Percentiles rank a stretch among this genome's conserved stretches.
Conservation (phyloP, 2,329 filamentous ascomycete species). For the Acephala macrosclerotiorum region DNA sequence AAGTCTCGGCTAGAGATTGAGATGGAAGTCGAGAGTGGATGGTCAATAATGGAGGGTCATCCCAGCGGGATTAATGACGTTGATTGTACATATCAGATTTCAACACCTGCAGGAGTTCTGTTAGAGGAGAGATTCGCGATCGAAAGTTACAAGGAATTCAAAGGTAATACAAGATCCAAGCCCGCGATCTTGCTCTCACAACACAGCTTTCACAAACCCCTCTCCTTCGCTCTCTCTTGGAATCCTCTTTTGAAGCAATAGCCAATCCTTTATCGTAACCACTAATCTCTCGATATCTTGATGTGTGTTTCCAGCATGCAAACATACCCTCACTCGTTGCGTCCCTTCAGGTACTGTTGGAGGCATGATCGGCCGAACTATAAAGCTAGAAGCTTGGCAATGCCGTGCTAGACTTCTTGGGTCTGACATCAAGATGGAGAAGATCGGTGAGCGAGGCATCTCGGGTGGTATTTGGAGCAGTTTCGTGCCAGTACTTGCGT, state of each 20-base stretch:
- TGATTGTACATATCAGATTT: too few relatives aligned
- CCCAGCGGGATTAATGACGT: too few relatives aligned
- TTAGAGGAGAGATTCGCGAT: too few relatives aligned
- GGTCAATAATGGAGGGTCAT: too few relatives aligned
- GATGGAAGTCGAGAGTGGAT: too few relatives aligned
- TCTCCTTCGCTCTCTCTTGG: neutral
- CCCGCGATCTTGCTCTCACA: constrained; percentile 21
- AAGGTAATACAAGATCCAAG: too few relatives aligned
- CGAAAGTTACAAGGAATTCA: too few relatives aligned
- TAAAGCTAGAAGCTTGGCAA: constrained; percentile 65
- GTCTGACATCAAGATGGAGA: constrained; percentile 64
- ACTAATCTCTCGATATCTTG: constrained; percentile 61
- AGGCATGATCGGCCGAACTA: constrained; percentile 71
- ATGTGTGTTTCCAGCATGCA: constrained; percentile 71
- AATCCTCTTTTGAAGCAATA: constrained; percentile 18
- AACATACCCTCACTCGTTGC: constrained; percentile 70
- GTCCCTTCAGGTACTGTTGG: constrained; percentile 71
- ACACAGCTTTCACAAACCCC: constrained; percentile 18
- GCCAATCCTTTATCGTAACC: constrained; percentile 35
- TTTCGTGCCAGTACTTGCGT: constrained; percentile 21
- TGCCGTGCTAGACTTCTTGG: constrained; percentile 65
- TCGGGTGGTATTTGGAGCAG: constrained; percentile 38
- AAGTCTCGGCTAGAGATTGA: too few relatives aligned
- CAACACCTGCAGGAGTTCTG: too few relatives aligned
- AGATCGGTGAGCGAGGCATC: constrained; percentile 66